Base-by-base conservation (phyloP, 139 green algal species). In the Gonium pectorale region DNA sequence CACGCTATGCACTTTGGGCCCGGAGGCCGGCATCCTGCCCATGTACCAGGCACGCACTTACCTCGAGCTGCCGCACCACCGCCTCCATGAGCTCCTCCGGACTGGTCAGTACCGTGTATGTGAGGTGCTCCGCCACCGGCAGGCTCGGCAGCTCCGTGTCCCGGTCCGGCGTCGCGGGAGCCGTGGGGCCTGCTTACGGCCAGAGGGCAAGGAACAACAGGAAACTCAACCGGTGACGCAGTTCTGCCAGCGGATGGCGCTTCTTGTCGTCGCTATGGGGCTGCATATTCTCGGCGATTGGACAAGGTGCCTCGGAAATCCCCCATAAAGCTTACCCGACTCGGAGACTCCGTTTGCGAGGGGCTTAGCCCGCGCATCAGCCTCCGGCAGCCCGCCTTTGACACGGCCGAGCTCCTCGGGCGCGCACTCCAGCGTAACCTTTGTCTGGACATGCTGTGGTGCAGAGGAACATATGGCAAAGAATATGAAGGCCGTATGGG, bases 21-120 rank as follows among this genome's bases (percentile, higher is more conserved):
- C n/a, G n/a, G n/a, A n/a, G n/a, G n/a, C n/a, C n/a, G n/a, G n/a
- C n/a, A n/a, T n/a, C n/a, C n/a, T n/a, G n/a, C n/a, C n/a, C n/a
- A n/a, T 56, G 13, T 56, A 17, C 49, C 49, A 56, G 49, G 49
- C 49, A 56, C 49, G 49, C 49, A 71, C 75, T n/a, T 29, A 82
- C 75, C 75, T 90, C 86, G 33, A 90, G 66, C 67, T 90, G 86
- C 22, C 19, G 27, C 22, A 87, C 35, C 44, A 87, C 54, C 31
- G 46, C 44, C 40, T 78, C 46, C 62, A 90, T 85, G 62, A 86
- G 62, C 78, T 85, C 86, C 46, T 85, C 80, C 0, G 80, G 56
- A 19, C 44, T 67, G 35, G 52, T 26, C 29, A 71, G 40, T 17
- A 82, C 75, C 40, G 13, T 24, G 44, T 54, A 84, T 7, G 78